Evolutionary conservation across 2,329 filamentous ascomycete species (phyloP).

Genomic region (Aspergillus brunneoviolaceus): DNA sequence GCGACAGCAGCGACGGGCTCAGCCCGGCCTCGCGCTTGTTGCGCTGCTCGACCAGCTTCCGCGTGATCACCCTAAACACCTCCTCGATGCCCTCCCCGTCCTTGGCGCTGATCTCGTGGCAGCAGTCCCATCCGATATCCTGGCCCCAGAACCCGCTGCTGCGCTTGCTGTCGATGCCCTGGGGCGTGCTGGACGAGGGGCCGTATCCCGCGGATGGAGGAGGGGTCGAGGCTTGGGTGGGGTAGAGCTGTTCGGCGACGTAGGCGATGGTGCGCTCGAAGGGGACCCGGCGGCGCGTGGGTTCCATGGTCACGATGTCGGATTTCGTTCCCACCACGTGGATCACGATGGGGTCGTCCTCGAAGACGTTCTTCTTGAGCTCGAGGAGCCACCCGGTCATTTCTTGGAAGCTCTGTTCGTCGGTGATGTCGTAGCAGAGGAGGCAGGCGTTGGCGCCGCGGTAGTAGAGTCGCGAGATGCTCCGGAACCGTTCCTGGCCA

Average conservation of each 20-base stretch:
- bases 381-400: slow-evolving; percentile 92
- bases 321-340: slow-evolving; percentile 95
- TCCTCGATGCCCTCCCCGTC: slow-evolving; percentile 95
- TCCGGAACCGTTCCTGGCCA: slow-evolving; percentile 91
- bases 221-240: slow-evolving; percentile 65
- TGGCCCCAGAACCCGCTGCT: slow-evolving; percentile 70
- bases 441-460: slow-evolving; percentile 91
- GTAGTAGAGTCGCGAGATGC: slow-evolving; percentile 94
- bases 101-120: slow-evolving; percentile 93
- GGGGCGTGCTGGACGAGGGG: slow-evolving; percentile 23
- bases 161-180: slow-evolving; percentile 46
- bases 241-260: slow-evolving; percentile 85
- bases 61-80: slow-evolving; percentile 85
- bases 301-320: slow-evolving; percentile 85
- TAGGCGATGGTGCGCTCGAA: slow-evolving; percentile 97
- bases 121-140: slow-evolving; percentile 93
- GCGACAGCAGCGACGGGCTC: slow-evolving; percentile 44
- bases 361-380: slow-evolving; percentile 71
- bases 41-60: slow-evolving; percentile 76
- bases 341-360: slow-evolving; percentile 70
- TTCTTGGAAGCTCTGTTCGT: slow-evolving; percentile 79
- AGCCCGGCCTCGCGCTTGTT: slow-evolving; percentile 53
- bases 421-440: slow-evolving; percentile 91
- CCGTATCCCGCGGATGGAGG: slow-evolving; percentile 59
- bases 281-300: slow-evolving; percentile 74